A percentile compares a stretch with the other conserved stretches of the same genome.
phyloP scores from a whole-genome alignment of 192 early-diverging fungal species.

The Entomortierella parvispora region DNA sequence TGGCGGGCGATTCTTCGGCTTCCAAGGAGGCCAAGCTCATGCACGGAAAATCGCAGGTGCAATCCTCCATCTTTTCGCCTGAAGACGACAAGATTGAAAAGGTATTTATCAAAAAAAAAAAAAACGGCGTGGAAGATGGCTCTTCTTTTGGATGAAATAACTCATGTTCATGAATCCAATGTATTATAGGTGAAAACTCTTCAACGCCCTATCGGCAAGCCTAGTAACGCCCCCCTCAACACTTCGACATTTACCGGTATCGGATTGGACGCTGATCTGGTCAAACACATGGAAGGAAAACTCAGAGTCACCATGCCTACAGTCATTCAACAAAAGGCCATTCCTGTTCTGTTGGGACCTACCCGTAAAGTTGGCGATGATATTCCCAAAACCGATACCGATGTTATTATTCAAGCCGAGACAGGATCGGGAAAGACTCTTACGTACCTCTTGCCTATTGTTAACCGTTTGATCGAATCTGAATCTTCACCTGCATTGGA shows the following conservation, averaged over 20 bases:
- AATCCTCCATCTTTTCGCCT: constrained; percentile 86
- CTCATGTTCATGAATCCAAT: constrained; percentile 5
- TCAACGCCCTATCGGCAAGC: constrained; percentile 34
- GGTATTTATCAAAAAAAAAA: too few relatives aligned
- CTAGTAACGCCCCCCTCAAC: constrained; percentile 62
- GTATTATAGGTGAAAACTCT: constrained; percentile 30
- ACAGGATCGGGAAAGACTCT: constrained; percentile 99
- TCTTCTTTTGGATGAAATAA: too few relatives aligned
- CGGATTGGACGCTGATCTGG: constrained; percentile 80
- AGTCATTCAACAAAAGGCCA: constrained; percentile 86
- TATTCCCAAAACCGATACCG: constrained; percentile 62
- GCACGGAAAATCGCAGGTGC: constrained; percentile 71
- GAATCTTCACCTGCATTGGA: constrained; percentile 35
- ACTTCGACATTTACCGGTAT: constrained; percentile 77
- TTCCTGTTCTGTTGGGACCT: constrained; percentile 76
- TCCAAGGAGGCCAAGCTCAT: constrained; percentile 45
- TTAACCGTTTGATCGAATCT: constrained; percentile 85
- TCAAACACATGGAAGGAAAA: constrained; percentile 73
- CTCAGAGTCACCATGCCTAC: constrained; percentile 86
- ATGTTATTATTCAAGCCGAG: constrained; percentile 93
- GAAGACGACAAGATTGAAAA: constrained; percentile 67
- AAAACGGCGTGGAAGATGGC: too few relatives aligned
- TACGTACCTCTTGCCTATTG: constrained; percentile 91
- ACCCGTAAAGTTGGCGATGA: constrained; percentile 53
- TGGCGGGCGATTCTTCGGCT: constrained; percentile 1